Base-by-base conservation (phyloP, 805 yeast genomes). In the Torulaspora delbrueckii region DNA sequence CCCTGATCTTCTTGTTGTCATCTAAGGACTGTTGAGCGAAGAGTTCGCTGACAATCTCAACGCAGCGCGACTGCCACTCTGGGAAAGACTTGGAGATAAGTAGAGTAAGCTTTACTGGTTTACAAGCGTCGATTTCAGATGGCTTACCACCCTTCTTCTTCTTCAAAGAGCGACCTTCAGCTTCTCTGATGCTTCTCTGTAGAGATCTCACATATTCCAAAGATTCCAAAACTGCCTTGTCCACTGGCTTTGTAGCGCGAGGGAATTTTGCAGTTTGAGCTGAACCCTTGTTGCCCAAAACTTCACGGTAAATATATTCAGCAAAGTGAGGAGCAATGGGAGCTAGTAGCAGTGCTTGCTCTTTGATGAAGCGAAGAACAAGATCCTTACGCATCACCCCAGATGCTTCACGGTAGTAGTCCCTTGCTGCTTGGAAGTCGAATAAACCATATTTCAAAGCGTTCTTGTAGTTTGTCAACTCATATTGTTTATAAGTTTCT, bases 261-360 rank as follows among this genome's bases (percentile, higher is more conserved):
- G 99, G 98, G 84, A 91, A 93, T 48, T 53, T 61, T 19, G 91
- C 85, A 52, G 71, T 72, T 66, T 90, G 95, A 36, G 87, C 81
- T 37, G 95, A 75, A 3, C 74, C 75, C 37, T 70, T 65, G 56
- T 84, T 76, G 35, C 81, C 80, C 53, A 93, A 73, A 36, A 89
- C 74, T 55, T 91, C 98, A 63, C 84, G 79, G 78, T 86, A 88
- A 47, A 91, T 73, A 71, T 80, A 87, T 58, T 93, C 99, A 54
- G 93, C 81, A 67, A 91, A 89, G 69, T 93, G 99, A 40, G 99
- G 98, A 36, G 98, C 95, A 57, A 93, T 74, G 52, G 99, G 99
- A 13, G 95, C 81, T 56, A 93, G 71, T 65, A 90, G 69, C 57
- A 93, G 75, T 14, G 83, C 83, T 73, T 93, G 99, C 26, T 80